Conservation (phyloP, 2,329 filamentous ascomycete genomes). For the Fusarium temperatum region DNA sequence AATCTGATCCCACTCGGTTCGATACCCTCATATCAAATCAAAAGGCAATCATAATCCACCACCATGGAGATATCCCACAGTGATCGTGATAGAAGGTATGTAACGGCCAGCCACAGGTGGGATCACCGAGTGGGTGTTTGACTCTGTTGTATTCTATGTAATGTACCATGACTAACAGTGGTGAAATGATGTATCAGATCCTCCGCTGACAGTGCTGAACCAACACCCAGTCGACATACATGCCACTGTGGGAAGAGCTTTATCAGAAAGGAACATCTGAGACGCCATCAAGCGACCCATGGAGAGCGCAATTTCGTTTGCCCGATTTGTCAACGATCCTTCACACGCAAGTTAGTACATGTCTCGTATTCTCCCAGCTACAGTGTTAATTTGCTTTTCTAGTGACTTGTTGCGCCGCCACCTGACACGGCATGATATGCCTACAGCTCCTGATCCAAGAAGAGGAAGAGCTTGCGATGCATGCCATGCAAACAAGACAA, state of each 20-base stretch:
- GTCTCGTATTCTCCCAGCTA: background rate
- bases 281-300: constrained; percentile 53
- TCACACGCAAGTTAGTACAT: constrained; percentile 50
- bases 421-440: constrained; percentile 47
- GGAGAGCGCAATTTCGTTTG: constrained; percentile 48
- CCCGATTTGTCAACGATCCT: constrained; percentile 49
- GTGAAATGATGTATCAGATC: constrained; percentile 9
- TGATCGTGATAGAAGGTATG: constrained; percentile 16
- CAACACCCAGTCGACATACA: constrained; percentile 38
- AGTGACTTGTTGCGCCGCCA: constrained; percentile 53
- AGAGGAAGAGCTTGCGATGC: constrained; percentile 53
- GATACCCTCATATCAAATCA: background rate
- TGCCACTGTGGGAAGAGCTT: constrained; percentile 54
- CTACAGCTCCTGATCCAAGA: constrained; percentile 44
- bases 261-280: constrained; percentile 52
- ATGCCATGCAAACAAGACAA: constrained; percentile 57
- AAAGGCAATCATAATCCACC: constrained; percentile 20
- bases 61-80: constrained; percentile 37
- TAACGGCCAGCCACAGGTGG: constrained; percentile 1
- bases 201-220: constrained; percentile 22
- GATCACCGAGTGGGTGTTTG: constrained; percentile 10
- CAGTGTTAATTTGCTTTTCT: background rate
- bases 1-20: constrained; percentile 36
- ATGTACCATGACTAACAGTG: background rate
- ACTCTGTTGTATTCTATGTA: background rate